These are phyloP conservation scores for Tulasnella sp. DNA, from an alignment of 768 basidiomycete species.

Conservation along the genomic window DNA sequence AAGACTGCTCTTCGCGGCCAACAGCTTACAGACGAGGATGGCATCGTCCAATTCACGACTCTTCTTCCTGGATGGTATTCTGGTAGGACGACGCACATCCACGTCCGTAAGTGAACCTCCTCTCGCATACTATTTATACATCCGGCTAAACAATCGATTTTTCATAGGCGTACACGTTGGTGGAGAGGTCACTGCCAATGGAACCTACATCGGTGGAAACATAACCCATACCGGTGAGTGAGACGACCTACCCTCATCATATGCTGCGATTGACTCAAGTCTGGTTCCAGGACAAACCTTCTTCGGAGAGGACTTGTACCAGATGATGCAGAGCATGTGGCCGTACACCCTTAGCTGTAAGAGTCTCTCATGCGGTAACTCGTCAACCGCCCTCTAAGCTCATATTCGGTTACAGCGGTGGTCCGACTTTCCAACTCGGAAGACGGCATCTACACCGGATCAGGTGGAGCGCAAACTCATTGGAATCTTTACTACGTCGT, in stretches of 20 bases:
- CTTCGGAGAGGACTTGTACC: slow-evolving; percentile 19
- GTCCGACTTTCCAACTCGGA: slow-evolving; percentile 18
- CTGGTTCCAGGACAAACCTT: slow-evolving; percentile 10
- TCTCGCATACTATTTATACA: not conserved
- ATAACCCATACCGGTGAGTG: slow-evolving; percentile 24
- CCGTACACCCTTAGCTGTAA: not conserved
- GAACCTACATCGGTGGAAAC: slow-evolving; percentile 25
- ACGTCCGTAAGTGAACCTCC: slow-evolving; percentile 7
- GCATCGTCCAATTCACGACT: not conserved
- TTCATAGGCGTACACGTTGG: slow-evolving; percentile 16
- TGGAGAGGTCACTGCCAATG: slow-evolving; percentile 21
- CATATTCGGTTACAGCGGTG: not conserved
- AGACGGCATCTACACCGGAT: slow-evolving; percentile 17
- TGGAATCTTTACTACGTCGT: slow-evolving; percentile 27
- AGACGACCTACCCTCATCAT: no score
- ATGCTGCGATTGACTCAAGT: no score
- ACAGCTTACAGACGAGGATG: not conserved
- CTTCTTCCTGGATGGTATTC: slow-evolving; percentile 26
- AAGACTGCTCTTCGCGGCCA: not conserved
- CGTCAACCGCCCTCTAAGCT: not conserved
- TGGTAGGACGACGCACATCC: slow-evolving; percentile 16
- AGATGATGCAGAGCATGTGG: slow-evolving; percentile 5
- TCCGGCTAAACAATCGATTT: not conserved
- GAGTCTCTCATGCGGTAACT: not conserved
- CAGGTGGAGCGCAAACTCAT: not conserved